phyloP scores from a whole-genome alignment of 2,329 filamentous ascomycete genomes.

The Epichloe uncinata region DNA sequence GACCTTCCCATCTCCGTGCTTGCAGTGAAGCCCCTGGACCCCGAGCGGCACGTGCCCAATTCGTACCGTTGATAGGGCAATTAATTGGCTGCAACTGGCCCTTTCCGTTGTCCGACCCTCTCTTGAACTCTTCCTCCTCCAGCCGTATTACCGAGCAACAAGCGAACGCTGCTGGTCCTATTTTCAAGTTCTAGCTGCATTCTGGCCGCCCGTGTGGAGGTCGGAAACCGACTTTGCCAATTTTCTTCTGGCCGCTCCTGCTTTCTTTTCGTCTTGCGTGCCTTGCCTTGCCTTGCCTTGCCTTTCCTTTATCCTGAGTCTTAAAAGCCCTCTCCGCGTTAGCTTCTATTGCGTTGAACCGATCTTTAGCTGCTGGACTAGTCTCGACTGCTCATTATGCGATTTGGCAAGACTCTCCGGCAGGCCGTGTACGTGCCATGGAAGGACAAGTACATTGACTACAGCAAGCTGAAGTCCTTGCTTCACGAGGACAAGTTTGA shows the following conservation, averaged over 20 bases:
- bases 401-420: constrained; percentile 81
- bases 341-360: too few species aligned
- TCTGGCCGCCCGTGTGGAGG: neutral
- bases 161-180: neutral
- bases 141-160: neutral
- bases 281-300: neutral
- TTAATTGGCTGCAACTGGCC: neutral
- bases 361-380: neutral
- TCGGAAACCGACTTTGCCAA: neutral
- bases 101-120: too few species aligned
- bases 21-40: too few species aligned
- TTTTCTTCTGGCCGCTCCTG: neutral
- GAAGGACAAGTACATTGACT: constrained; percentile 92
- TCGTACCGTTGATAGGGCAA: constrained; percentile 6
- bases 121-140: neutral
- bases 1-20: too few species aligned
- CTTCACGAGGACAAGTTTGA: constrained; percentile 60
- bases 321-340: neutral
- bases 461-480: constrained; percentile 79
- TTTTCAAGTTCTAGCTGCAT: too few species aligned
- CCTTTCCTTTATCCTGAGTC: neutral
- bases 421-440: constrained; percentile 72
- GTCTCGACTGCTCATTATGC: constrained; percentile 44
- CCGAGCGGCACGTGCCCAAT: constrained; percentile 2
- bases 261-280: neutral